A percentile compares a stretch with the other conserved stretches of the same genome.
These are phyloP conservation scores for Trichophyton benhamiae DNA, from an alignment of 2,329 filamentous ascomycete genomes.

Conservation along the genomic window DNA sequence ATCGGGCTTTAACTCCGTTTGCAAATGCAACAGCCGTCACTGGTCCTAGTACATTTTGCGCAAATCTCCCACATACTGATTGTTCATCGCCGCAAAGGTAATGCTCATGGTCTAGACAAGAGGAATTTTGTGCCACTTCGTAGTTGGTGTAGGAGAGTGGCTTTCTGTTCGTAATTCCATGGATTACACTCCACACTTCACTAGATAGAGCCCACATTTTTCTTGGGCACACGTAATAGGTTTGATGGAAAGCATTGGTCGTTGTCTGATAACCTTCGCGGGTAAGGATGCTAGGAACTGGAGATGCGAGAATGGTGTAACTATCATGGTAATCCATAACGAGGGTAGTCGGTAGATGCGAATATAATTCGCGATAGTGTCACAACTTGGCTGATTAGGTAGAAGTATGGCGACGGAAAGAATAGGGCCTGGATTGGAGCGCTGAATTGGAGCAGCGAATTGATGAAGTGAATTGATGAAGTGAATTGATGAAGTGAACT, in stretches of 20 bases:
- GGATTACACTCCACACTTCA: no score
- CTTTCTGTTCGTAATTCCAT: no score
- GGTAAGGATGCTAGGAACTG: background rate
- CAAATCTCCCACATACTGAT: slow-evolving; percentile 10
- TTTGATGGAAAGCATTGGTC: background rate
- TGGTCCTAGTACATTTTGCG: slow-evolving; percentile 8
- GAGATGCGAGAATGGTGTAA: background rate
- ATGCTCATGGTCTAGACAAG: background rate
- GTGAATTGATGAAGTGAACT: no score
- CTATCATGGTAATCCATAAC: background rate
- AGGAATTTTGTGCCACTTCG: no score
- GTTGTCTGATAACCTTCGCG: background rate
- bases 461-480: no score
- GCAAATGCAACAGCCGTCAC: slow-evolving; percentile 6
- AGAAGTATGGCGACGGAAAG: background rate
- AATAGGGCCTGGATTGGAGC: background rate
- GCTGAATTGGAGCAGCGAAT: background rate
- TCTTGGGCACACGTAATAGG: background rate
- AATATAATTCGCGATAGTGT: background rate
- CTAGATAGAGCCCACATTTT: no score
- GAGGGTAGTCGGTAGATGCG: no score
- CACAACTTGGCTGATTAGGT: background rate
- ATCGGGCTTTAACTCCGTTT: background rate
- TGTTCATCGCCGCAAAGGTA: slow-evolving; percentile 9
- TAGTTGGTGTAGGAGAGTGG: no score